Conservation (phyloP, 1,284 basidiomycete species). For the Tylopilus sp. region DNA sequence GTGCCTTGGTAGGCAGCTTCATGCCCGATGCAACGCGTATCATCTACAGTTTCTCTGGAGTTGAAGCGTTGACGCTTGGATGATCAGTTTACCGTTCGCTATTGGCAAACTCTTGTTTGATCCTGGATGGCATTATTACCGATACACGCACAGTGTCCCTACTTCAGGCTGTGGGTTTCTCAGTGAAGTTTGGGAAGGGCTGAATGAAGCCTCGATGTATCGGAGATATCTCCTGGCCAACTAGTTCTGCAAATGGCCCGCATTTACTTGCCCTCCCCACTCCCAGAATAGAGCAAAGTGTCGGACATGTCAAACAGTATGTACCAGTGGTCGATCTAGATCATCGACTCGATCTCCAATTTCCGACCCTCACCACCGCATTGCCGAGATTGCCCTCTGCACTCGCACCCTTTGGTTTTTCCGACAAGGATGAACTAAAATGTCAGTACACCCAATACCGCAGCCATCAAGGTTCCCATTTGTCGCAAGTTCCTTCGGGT, state of each 20-base stretch:
- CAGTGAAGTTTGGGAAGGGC: not conserved
- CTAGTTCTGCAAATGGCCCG: not conserved
- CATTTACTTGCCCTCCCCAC: not conserved
- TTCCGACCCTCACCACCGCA: constrained; percentile 78
- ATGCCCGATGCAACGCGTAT: constrained; percentile 49
- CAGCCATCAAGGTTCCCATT: too few species aligned
- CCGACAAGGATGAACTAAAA: too few species aligned
- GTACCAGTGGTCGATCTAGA: too few species aligned
- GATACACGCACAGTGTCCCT: constrained; percentile 34
- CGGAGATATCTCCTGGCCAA: not conserved
- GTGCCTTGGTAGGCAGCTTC: constrained; percentile 51
- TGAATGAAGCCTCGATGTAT: not conserved
- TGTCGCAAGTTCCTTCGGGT: too few species aligned
- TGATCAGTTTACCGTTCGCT: constrained; percentile 88
- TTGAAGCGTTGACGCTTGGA: constrained; percentile 77
- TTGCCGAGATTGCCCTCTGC: constrained; percentile 74
- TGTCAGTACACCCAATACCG: too few species aligned
- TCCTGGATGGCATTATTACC: constrained; percentile 56
- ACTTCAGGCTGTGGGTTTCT: constrained; percentile 14
- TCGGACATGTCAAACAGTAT: too few species aligned
- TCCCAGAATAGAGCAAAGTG: not conserved
- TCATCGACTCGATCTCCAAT: constrained; percentile 27
- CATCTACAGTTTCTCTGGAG: constrained; percentile 54
- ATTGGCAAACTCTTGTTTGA: constrained; percentile 70
- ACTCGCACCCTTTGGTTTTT: constrained; percentile 89